Evolutionary conservation across 106 monocot genomes (phyloP).

Genomic region (Xerophyta viscosa): DNA sequence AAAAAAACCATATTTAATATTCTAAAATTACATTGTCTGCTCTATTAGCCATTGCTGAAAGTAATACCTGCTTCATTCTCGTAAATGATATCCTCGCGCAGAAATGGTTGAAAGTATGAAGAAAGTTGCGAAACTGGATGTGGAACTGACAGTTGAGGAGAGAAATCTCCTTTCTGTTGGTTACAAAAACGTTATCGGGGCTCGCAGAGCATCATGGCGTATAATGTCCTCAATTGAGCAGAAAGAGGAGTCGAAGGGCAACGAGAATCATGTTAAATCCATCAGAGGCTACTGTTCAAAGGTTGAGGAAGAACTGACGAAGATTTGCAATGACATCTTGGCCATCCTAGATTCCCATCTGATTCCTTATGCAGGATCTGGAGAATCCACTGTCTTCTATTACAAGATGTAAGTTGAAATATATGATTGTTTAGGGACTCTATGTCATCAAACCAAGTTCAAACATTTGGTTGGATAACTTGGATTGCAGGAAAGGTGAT

Average conservation of each 20-base stretch:
- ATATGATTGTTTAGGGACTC: too few species aligned
- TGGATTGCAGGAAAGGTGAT: constrained; percentile 35
- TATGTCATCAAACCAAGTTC: too few species aligned
- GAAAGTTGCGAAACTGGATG: constrained; percentile 25
- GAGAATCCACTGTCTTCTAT: constrained; percentile 26
- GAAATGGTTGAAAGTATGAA: constrained; percentile 37
- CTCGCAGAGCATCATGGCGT: constrained; percentile 31
- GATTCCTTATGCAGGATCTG: constrained; percentile 19
- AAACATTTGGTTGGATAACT: too few species aligned
- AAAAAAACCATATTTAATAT: too few species aligned
- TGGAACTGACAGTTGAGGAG: constrained; percentile 31
- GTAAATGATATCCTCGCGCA: too few species aligned
- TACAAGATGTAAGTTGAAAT: constrained; percentile 38
- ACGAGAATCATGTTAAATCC: constrained; percentile 23
- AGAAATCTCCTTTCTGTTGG: constrained; percentile 29
- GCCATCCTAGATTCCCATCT: constrained; percentile 22
- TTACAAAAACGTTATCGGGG: constrained; percentile 32
- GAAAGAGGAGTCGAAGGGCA: constrained; percentile 32
- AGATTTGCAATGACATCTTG: constrained; percentile 32
- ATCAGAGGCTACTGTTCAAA: constrained; percentile 23
- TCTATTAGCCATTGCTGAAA: too few species aligned
- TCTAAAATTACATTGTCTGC: too few species aligned
- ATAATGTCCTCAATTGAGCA: constrained; percentile 37
- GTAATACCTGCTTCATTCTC: too few species aligned
- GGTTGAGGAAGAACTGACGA: constrained; percentile 28